Conservation (phyloP, 73 alveolate genomes). For the Paramecium primaurelia region DNA sequence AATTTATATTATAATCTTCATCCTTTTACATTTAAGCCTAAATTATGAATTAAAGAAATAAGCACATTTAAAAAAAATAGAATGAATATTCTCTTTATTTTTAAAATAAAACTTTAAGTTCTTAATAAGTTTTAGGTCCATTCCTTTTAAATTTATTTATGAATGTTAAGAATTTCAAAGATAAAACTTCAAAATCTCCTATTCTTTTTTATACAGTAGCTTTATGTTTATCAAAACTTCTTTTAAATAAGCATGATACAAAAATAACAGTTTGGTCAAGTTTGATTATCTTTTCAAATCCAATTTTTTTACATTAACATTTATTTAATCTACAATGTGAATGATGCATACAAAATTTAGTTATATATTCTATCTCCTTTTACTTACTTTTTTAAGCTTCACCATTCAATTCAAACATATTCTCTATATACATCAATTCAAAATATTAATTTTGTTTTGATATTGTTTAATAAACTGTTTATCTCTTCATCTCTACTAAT, state of each 20-base stretch:
- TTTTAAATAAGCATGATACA: neutral
- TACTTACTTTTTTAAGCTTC: neutral
- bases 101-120: neutral
- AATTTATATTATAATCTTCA: constrained; percentile 19
- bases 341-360: neutral
- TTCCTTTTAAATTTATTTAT: neutral
- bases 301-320: constrained; percentile 3
- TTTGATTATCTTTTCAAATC: neutral
- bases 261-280: neutral
- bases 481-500: neutral
- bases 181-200: neutral
- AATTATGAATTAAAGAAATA: neutral
- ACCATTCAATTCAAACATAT: neutral
- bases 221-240: neutral
- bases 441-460: neutral
- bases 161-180: neutral
- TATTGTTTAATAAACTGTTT: neutral
- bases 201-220: neutral
- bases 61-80: neutral
- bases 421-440: neutral
- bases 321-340: neutral
- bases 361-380: neutral
- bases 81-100: constrained; percentile 3
- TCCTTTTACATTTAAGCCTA: constrained; percentile 23
- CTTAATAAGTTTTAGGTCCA: constrained; percentile 30